A percentile compares a stretch with the other conserved stretches of the same genome.
These are phyloP conservation scores for Carnegiea gigantea DNA, from an alignment of 179 eudicot species.

Conservation along the genomic window DNA sequence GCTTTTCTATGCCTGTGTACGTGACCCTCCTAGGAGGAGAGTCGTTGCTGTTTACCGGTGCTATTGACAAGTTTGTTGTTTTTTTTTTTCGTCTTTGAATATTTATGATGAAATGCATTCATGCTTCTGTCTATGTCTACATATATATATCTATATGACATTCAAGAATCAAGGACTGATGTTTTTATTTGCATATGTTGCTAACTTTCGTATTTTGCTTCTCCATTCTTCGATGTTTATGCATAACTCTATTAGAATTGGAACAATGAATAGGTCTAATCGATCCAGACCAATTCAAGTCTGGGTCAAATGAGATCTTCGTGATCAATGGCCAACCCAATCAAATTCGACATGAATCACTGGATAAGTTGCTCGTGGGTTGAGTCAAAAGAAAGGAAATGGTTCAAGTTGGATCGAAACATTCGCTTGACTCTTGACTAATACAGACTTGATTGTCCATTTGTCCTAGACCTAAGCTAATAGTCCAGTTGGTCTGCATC, in stretches of 20 bases:
- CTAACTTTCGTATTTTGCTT: background rate
- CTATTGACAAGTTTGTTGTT: background rate
- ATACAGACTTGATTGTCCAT: no score
- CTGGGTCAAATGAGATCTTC: background rate
- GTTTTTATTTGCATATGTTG: background rate
- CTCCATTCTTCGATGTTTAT: background rate
- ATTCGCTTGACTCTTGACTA: no score
- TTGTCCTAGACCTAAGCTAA: no score
- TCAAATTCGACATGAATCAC: no score
- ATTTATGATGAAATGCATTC: background rate
- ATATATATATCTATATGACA: background rate
- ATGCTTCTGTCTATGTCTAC: background rate
- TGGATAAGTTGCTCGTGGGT: no score
- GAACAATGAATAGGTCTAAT: background rate
- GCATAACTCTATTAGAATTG: background rate
- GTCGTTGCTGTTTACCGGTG: constrained; percentile 10
- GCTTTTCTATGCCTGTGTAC: constrained; percentile 1
- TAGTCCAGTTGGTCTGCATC: no score
- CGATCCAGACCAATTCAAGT: background rate
- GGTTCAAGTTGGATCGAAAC: no score
- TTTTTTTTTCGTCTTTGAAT: background rate
- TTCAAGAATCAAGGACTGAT: background rate
- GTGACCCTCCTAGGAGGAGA: background rate
- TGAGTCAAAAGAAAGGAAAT: no score
- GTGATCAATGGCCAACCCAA: background rate